phyloP scores from a whole-genome alignment of 805 yeast genomes.

The Clavispora fructus region DNA sequence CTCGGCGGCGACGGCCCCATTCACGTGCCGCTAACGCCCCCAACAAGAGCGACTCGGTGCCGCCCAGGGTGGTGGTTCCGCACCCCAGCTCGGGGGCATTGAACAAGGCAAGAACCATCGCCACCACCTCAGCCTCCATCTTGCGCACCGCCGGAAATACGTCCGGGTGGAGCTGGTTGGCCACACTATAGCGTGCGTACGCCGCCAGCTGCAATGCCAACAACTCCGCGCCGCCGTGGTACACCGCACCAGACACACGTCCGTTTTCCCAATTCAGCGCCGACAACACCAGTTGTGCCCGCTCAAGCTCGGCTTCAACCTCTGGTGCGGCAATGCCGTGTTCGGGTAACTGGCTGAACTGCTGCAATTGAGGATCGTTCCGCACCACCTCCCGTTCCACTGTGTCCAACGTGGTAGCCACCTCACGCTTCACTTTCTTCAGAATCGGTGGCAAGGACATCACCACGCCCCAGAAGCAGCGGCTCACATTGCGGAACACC shows the following conservation, averaged over 20 bases:
- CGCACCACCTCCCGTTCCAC: conserved; percentile 58
- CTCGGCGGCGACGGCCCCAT: conserved; percentile 52
- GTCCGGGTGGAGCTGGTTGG: conserved; percentile 95
- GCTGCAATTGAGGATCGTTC: conserved; percentile 42
- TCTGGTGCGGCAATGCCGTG: conserved; percentile 47
- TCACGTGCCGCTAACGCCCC: conserved; percentile 88
- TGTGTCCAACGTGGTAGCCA: conserved; percentile 39
- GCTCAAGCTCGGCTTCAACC: conserved; percentile 49
- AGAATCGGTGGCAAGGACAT: conserved; percentile 48
- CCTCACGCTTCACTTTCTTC: conserved; percentile 55
- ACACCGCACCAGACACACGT: conserved; percentile 89
- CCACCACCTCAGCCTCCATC: conserved; percentile 92
- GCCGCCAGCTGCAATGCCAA: conserved; percentile 71
- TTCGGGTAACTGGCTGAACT: conserved; percentile 51
- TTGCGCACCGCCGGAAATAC: conserved; percentile 94
- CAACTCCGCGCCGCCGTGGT: conserved; percentile 87
- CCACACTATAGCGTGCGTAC: conserved; percentile 70
- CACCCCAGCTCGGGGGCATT: conserved; percentile 59
- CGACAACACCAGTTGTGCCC: conserved; percentile 40
- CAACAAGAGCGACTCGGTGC: conserved; percentile 85
- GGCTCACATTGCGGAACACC: not conserved
- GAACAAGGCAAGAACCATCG: conserved; percentile 79
- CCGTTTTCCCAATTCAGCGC: conserved; percentile 84
- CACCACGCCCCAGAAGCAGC: conserved; percentile 7
- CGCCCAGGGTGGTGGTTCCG: conserved; percentile 90